Conservation (phyloP, 441 rosid genomes). For the Erysimum cheiri region DNA sequence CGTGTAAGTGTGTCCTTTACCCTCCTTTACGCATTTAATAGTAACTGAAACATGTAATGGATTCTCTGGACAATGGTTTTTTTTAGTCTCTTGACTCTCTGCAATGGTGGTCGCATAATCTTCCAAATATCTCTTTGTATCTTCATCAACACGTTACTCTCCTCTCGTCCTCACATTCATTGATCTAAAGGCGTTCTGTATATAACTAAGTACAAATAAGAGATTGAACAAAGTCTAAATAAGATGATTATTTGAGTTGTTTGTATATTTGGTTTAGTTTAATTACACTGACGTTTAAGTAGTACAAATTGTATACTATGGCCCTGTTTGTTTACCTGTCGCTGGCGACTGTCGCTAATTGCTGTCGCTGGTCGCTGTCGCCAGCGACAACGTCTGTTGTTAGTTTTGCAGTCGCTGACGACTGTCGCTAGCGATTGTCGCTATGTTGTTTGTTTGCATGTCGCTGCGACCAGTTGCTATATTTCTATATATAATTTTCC, state of each 20-base stretch:
- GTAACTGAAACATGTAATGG: conserved; percentile 24
- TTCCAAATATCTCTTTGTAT: conserved; percentile 2
- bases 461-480: no score
- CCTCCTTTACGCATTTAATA: conserved; percentile 42
- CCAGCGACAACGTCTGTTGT: no score
- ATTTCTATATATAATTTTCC: no score
- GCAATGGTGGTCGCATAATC: conserved; percentile 38
- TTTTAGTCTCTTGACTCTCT: conserved; percentile 3
- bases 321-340: no score
- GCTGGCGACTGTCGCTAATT: no score
- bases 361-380: no score
- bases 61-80: conserved; percentile 30
- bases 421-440: no score
- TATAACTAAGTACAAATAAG: not conserved
- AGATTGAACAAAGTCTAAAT: not conserved
- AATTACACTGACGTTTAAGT: not conserved
- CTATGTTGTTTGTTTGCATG: no score
- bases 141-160: conserved; percentile 2
- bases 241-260: not conserved
- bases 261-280: not conserved
- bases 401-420: no score
- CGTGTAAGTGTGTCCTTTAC: conserved; percentile 44
- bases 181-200: not conserved
- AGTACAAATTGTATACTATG: not conserved
- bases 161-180: not conserved